Evolutionary conservation across 2,329 filamentous ascomycete genomes (phyloP).

Genomic region (Xylariales sp.): DNA sequence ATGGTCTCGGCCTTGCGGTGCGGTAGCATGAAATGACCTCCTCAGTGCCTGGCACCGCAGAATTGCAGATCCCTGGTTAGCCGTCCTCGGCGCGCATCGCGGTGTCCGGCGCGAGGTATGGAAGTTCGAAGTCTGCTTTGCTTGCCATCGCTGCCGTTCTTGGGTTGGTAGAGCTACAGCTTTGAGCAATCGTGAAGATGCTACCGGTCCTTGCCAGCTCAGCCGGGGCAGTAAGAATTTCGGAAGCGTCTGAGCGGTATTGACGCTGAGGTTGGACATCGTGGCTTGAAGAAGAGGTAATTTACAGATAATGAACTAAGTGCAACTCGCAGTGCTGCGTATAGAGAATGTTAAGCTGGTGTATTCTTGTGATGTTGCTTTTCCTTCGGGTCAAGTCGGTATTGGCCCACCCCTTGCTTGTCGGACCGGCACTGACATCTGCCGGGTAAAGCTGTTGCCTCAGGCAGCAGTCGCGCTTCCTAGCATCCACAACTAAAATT

Average conservation of each 20-base stretch:
- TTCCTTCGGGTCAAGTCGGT: neutral
- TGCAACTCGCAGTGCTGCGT: too few relatives aligned
- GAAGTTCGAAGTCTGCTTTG: slow-evolving; percentile 17
- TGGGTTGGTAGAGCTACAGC: slow-evolving; percentile 22
- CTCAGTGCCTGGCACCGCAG: slow-evolving; percentile 26
- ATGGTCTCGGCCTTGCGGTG: slow-evolving; percentile 65
- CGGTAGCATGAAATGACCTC: slow-evolving; percentile 64
- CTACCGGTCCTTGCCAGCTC: slow-evolving; percentile 42
- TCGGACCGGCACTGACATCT: slow-evolving; percentile 3
- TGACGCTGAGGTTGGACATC: slow-evolving; percentile 24
- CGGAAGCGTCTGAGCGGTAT: slow-evolving; percentile 39
- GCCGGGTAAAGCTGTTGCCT: too few relatives aligned
- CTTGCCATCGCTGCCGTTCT: slow-evolving; percentile 14
- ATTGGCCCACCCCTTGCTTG: too few relatives aligned
- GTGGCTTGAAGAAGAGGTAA: neutral
- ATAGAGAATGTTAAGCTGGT: slow-evolving; percentile 2
- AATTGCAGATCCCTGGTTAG: slow-evolving; percentile 14
- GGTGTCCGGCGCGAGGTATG: slow-evolving; percentile 17
- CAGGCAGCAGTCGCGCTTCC: neutral
- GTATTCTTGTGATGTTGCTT: neutral
- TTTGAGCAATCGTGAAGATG: slow-evolving; percentile 24
- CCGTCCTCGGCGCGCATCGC: slow-evolving; percentile 9
- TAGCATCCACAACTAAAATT: slow-evolving; percentile 6
- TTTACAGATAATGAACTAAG: too few relatives aligned
- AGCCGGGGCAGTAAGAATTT: slow-evolving; percentile 51